These are phyloP conservation scores for Stephania japonica DNA, from an alignment of 164 flowering plant species.

Conservation along the genomic window DNA sequence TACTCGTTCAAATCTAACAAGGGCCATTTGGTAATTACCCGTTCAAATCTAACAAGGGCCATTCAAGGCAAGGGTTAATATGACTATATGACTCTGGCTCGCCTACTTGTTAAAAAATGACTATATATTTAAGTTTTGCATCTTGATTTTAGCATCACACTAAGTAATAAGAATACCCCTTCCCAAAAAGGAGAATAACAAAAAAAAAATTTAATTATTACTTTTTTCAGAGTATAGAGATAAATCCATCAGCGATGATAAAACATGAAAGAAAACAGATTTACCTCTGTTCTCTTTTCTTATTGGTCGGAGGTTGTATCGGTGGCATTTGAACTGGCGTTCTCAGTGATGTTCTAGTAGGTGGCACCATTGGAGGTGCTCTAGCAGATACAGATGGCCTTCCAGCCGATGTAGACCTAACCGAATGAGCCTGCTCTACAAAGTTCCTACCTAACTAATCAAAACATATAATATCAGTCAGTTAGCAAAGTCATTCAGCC, in stretches of 20 bases:
- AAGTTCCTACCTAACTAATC: constrained; percentile 93
- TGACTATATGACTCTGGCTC: too few species aligned
- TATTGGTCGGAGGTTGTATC: constrained; percentile 49
- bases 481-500: constrained; percentile 3
- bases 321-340: constrained; percentile 55
- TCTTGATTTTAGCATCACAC: neutral
- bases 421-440: constrained; percentile 51
- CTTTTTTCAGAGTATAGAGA: neutral
- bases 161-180: neutral
- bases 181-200: neutral
- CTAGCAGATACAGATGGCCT: constrained; percentile 61
- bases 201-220: too few species aligned
- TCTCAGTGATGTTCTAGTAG: constrained; percentile 42
- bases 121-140: too few species aligned
- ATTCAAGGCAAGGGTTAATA: neutral
- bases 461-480: constrained; percentile 31
- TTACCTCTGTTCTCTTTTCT: constrained; percentile 53
- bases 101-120: too few species aligned
- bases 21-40: neutral
- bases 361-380: constrained; percentile 38
- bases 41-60: neutral
- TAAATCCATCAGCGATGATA: neutral
- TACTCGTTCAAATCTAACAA: neutral
- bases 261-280: neutral
- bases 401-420: constrained; percentile 84